Evolutionary conservation across 352 stramenopile species (phyloP), one percentile per base, ranked within the genome.

Genomic region (Hyaloperonospora brassicae): DNA sequence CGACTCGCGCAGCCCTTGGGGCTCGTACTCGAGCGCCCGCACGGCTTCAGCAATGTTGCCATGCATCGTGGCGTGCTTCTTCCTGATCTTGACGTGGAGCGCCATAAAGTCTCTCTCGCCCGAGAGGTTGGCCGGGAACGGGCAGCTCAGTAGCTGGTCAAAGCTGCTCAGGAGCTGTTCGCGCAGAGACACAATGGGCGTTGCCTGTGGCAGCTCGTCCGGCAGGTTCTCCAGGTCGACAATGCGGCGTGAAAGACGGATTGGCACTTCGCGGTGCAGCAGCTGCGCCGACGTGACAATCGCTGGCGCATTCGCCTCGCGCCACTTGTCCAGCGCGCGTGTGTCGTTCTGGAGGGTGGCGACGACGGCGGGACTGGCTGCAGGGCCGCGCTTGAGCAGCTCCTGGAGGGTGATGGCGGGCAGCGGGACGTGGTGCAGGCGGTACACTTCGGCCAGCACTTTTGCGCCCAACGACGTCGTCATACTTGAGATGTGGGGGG

Each of bases 171-270:
- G 66, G 9, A 92, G 64, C 43, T 76, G 58, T 43, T 87, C 64
- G 21, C 82, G 79, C 22, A 89, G 55, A 39, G 63, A 77, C 49
- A 86, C 50, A 47, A 92, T 86, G 53, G 76, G 67, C 23, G 66
- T 56, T 25, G 76, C 72, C 24, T 77, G 60, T 8, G 79, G 76
- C 42, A 92, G 68, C 14, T 83, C 76, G 36, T 76, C 76, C 39
- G 81, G 79, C 38, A 92, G 56, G 57, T 89, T 92, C 60, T 92
- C 82, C 6, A 92, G 62, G 62, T 92, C 82, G 38, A 92, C 82
- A 45, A 92, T 87, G 41, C 82, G 82, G 11, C 82, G 75, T 23
- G 81, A 79, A 46, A 92, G 68, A 14, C 81, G 81, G 61, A 92
- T 92, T 17, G 81, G 81, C 41, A 86, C 81, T 49, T 92, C 79